Base-by-base conservation (phyloP, 805 yeast genomes). In the Tetrapisispora fleetii region DNA sequence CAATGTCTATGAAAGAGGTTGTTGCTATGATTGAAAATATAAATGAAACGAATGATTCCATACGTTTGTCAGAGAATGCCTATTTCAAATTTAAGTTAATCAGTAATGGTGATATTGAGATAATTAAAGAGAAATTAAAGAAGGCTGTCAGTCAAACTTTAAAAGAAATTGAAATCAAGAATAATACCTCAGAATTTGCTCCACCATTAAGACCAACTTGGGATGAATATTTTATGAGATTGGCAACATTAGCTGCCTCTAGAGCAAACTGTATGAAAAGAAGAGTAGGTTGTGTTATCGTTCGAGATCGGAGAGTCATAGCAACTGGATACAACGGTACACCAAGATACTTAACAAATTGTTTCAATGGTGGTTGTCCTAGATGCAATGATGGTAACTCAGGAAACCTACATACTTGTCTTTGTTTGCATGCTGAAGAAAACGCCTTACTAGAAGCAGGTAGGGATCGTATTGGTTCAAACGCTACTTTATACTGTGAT, bases 241-340 rank as follows among this genome's bases (percentile, higher is more conserved):
- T 93, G 50, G 97, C 99, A 0, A 89, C 87, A 55, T 73, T 93
- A 58, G 99, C 99, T 0, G 95, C 99, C 0, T 71, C 82, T 43
- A 72, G 99, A 54, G 83, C 95, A 27, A 93, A 93, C 57, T 93
- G 99, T 70, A 93, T 93, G 98, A 93, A 93, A 65, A 72, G 99
- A 50, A 75, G 95, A 47, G 99, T 93, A 2, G 99, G 99, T 0
- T 91, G 98, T 67, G 98, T 93, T 9, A 78, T 93, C 17, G 96
- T 88, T 2, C 75, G 88, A 47, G 93, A 86, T 43, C 79, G 78
- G 37, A 72, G 97, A 49, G 95, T 93, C 27, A 76, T 93, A 24
- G 93, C 98, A 2, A 93, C 99, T 0, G 99, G 99, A 0, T 93
- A 93, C 67, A 93, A 93, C 59, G 99, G 99, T 1, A 93, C 99